Evolutionary conservation across 106 monocot species (phyloP), one percentile per base, ranked within the genome.

Genomic region (Posidonia australis): DNA sequence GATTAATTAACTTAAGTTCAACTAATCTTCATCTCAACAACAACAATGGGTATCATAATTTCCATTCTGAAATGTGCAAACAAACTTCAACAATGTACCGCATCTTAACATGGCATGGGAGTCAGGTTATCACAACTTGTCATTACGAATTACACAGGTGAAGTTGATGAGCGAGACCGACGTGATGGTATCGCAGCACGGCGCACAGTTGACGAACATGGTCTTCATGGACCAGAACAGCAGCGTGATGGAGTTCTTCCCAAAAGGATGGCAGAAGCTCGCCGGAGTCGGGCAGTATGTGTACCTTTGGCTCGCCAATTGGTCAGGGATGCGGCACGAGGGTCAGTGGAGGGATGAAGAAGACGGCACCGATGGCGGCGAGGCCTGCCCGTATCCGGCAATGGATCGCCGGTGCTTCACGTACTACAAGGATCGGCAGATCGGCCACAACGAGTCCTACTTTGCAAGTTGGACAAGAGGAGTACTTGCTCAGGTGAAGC

Each of bases 221-320:
- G 41, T 88, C 44, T 81, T 88, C 65, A 88, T 88, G 88, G 77
- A 84, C 67, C 84, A 70, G 74, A 84, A 77, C 69, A 81, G 84
- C 71, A 84, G 88, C 70, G 58, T 87, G 10, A 80, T 87, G 83
- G 87, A 87, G 80, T 83, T 87, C 75, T 87, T 73, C 69, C 87
- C 87, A 13, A 83, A 77, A 24, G 84, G 84, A 26, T 88, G 81
- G 84, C 65, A 62, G 51, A 81, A 88, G 65, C 42, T 76, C 0
- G 84, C 81, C 9, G 84, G 81, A 5, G 30, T 49, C 6, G 84
- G 81, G 0, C 78, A 84, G 55, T 84, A 78, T 49, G 84, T 77
- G 11, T 75, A 36, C 71, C 81, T 45, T 13, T 88, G 84, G 84
- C 60, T 84, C 4, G 78, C 88, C 0, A 48, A 59, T 9, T 57